A percentile compares a stretch with the other conserved stretches of the same genome.
Conservation (phyloP, 108 stramenopile genomes). For the Cyclotella atomus region DNA sequence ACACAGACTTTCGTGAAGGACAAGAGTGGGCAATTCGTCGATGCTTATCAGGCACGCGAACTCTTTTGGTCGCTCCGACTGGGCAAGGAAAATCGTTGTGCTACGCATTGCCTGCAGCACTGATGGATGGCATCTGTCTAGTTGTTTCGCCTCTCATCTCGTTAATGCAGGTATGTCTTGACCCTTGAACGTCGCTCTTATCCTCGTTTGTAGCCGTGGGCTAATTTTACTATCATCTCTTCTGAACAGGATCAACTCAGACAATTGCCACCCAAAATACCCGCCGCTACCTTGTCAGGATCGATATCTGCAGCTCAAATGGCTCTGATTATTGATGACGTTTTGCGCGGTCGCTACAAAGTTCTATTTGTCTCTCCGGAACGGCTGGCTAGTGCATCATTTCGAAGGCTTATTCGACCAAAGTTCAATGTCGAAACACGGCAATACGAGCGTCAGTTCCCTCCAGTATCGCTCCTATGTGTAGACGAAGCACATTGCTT, state of each 20-base stretch:
- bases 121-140: conserved; percentile 91
- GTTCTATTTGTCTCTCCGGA: conserved; percentile 95
- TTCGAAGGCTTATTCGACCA: conserved; percentile 82
- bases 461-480: conserved; percentile 88
- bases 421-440: conserved; percentile 77
- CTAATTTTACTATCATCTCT: background rate
- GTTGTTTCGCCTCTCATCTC: conserved; percentile 97
- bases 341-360: conserved; percentile 75
- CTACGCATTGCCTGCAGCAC: conserved; percentile 93
- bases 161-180: conserved; percentile 78
- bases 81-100: conserved; percentile 97
- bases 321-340: conserved; percentile 85
- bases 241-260: conserved; percentile 79
- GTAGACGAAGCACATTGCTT: conserved; percentile 94
- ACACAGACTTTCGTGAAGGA: conserved; percentile 77
- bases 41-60: conserved; percentile 66
- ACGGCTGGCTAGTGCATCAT: conserved; percentile 84
- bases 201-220: background rate
- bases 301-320: conserved; percentile 63
- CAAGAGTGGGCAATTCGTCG: conserved; percentile 93
- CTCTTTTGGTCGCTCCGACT: conserved; percentile 95
- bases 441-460: conserved; percentile 66
- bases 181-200: background rate
- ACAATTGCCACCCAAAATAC: conserved; percentile 83
- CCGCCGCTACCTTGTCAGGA: conserved; percentile 87